A percentile compares a stretch with the other conserved stretches of the same genome.
Conservation (phyloP, 2,329 filamentous ascomycete genomes). For the Sordariomycetes sp. region DNA sequence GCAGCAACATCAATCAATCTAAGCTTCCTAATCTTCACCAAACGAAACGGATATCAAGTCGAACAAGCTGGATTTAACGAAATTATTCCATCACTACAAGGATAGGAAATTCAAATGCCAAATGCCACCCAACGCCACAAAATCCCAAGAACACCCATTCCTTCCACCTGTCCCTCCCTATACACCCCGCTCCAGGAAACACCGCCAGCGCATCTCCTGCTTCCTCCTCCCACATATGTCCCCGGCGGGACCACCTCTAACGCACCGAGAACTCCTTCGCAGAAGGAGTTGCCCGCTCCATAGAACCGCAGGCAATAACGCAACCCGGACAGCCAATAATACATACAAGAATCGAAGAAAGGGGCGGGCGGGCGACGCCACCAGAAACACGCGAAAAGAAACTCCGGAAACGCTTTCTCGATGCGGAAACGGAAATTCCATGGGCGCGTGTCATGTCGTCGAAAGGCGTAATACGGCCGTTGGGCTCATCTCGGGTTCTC, state of each 20-base stretch:
- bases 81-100: neutral
- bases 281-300: neutral
- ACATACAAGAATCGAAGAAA: neutral
- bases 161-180: neutral
- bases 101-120: neutral
- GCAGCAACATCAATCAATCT: no score
- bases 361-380: neutral
- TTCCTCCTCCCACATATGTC: neutral
- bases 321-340: neutral
- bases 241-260: neutral
- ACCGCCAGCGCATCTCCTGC: neutral
- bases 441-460: no score
- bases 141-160: neutral
- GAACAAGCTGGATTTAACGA: neutral
- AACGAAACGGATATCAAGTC: no score
- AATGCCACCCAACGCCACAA: neutral
- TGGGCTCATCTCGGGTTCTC: neutral
- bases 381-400: neutral
- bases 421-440: neutral
- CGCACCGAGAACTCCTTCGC: neutral
- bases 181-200: slow-evolving; percentile 2
- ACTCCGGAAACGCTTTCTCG: neutral
- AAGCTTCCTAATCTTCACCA: no score
- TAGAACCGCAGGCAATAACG: neutral
- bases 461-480: neutral